Conservation (phyloP, 768 basidiomycete genomes). For the Mrakia gelida region DNA sequence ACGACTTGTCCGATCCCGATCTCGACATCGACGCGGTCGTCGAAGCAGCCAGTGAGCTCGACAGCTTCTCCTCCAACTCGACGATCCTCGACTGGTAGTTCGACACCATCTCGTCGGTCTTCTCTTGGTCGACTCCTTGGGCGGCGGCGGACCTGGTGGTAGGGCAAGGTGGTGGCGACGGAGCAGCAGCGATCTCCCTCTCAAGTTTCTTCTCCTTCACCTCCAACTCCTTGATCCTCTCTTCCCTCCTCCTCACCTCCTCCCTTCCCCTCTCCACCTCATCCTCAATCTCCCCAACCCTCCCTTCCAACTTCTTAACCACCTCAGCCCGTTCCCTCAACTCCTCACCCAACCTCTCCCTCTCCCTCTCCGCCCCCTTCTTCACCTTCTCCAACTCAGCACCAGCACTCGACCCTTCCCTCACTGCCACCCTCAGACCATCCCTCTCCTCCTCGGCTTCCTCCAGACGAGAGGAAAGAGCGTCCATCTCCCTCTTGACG, state of each 20-base stretch:
- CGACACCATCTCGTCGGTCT: background rate
- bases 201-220: conserved; percentile 4
- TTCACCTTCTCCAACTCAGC: conserved; percentile 17
- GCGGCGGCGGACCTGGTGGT: background rate
- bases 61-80: background rate
- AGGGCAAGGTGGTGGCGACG: conserved; percentile 1
- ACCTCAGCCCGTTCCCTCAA: conserved; percentile 36
- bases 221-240: conserved; percentile 9
- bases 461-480: conserved; percentile 37
- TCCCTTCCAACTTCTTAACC: conserved; percentile 34
- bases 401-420: conserved; percentile 20
- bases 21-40: background rate
- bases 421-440: conserved; percentile 32
- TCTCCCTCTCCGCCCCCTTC: background rate
- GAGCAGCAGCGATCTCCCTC: background rate
- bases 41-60: background rate
- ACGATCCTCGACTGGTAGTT: background rate
- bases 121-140: background rate
- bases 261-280: conserved; percentile 33
- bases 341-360: conserved; percentile 9
- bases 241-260: conserved; percentile 22
- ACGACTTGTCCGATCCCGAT: background rate
- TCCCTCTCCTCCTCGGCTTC: conserved; percentile 42
- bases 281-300: conserved; percentile 34
- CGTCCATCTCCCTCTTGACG: conserved; percentile 38